Percentiles rank a stretch among this genome's conserved stretches.
Evolutionary conservation across 2,329 filamentous ascomycete species (phyloP).

Genomic region (Fusarium metavorans): DNA sequence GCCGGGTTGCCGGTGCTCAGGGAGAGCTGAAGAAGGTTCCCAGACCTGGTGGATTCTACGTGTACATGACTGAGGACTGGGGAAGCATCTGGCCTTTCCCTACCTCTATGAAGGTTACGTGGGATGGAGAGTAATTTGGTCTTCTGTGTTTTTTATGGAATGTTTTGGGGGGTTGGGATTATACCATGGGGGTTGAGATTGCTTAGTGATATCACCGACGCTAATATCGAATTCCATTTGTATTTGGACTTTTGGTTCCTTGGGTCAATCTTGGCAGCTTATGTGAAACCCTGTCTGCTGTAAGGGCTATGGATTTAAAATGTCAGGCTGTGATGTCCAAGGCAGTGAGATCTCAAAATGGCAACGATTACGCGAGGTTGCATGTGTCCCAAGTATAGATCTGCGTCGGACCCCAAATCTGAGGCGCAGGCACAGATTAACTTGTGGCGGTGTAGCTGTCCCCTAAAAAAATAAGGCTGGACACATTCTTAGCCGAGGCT

Average conservation of each 20-base stretch:
- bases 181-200: slow-evolving; percentile 5
- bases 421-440: neutral
- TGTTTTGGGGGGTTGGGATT: neutral
- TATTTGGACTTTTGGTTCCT: neutral
- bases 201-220: slow-evolving; percentile 19
- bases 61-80: slow-evolving; percentile 77
- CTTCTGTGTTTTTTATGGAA: neutral
- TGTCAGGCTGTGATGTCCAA: neutral
- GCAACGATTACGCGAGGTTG: neutral
- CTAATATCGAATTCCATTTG: neutral
- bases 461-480: neutral
- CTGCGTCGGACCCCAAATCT: neutral
- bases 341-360: neutral
- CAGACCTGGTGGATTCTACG: slow-evolving; percentile 64
- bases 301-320: neutral
- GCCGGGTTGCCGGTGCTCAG: slow-evolving; percentile 71
- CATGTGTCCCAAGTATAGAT: neutral
- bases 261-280: neutral
- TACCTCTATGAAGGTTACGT: slow-evolving; percentile 65
- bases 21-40: slow-evolving; percentile 76
- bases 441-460: neutral
- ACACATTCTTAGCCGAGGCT: neutral
- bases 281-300: neutral
- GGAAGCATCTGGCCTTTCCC: slow-evolving; percentile 62
- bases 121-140: slow-evolving; percentile 54